phyloP scores from a whole-genome alignment of 805 yeast genomes.

The Ogataea parapolymorpha region DNA sequence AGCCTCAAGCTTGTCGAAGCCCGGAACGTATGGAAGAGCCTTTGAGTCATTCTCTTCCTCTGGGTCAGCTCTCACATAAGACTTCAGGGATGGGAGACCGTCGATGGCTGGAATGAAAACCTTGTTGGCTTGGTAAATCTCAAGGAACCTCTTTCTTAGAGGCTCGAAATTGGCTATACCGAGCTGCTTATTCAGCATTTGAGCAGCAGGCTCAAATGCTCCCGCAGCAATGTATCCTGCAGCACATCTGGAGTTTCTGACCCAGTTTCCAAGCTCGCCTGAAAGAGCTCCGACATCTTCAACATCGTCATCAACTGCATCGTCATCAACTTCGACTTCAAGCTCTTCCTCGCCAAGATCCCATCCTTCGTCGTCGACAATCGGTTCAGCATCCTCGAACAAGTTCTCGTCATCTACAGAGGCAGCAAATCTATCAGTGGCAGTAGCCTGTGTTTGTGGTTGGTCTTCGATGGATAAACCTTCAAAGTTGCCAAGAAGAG shows the following conservation, averaged over 20 bases:
- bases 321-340: conserved; percentile 52
- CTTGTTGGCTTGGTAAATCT: conserved; percentile 79
- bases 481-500: conserved; percentile 75
- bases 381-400: conserved; percentile 42
- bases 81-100: conserved; percentile 67
- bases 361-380: conserved; percentile 74
- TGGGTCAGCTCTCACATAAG: conserved; percentile 63
- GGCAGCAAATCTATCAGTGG: conserved; percentile 7
- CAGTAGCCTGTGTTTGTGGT: conserved; percentile 12
- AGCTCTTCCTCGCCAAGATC: conserved; percentile 77
- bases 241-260: conserved; percentile 82
- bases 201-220: conserved; percentile 93
- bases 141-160: conserved; percentile 74
- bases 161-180: conserved; percentile 90
- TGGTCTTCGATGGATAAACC: conserved; percentile 49
- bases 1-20: conserved; percentile 61
- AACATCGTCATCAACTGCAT: conserved; percentile 35
- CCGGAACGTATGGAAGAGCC: conserved; percentile 69
- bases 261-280: conserved; percentile 75
- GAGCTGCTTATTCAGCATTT: conserved; percentile 81
- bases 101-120: conserved; percentile 69
- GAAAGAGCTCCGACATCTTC: conserved; percentile 36
- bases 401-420: conserved; percentile 38
- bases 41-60: conserved; percentile 51
- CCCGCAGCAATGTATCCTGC: conserved; percentile 96